These are phyloP conservation scores for Aspergillus nanangensis DNA, from an alignment of 495 filamentous ascomycete genomes.

Conservation along the genomic window DNA sequence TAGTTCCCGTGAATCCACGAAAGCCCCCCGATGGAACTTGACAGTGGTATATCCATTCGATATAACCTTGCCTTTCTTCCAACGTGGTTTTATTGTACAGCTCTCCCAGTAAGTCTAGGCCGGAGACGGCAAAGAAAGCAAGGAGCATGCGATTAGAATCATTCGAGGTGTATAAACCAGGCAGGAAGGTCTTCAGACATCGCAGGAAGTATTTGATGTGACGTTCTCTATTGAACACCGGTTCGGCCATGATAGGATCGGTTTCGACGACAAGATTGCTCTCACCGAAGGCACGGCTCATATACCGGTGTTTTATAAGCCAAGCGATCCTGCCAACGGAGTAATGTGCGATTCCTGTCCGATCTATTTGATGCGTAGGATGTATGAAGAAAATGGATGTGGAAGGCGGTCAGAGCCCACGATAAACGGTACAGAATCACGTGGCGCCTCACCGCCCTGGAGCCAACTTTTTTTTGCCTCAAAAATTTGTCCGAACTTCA, in stretches of 20 bases:
- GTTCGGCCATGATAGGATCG: conserved; percentile 32
- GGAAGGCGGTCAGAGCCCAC: too few relatives aligned
- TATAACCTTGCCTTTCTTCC: conserved; percentile 55
- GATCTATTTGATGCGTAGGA: too few relatives aligned
- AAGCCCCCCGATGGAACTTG: conserved; percentile 77
- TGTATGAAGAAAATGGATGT: too few relatives aligned
- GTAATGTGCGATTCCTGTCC: too few relatives aligned
- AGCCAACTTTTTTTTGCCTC: too few relatives aligned
- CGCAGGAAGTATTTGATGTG: conserved; percentile 93
- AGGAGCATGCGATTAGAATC: conserved; percentile 88
- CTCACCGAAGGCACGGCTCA: too few relatives aligned
- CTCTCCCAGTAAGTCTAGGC: conserved; percentile 71
- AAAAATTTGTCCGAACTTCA: too few relatives aligned
- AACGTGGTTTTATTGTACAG: conserved; percentile 52
- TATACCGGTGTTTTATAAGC: too few relatives aligned
- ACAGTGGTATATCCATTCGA: conserved; percentile 70
- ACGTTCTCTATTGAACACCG: conserved; percentile 58
- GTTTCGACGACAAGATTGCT: too few relatives aligned
- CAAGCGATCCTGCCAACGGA: too few relatives aligned
- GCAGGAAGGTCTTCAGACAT: conserved; percentile 78
- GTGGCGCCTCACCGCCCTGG: too few relatives aligned
- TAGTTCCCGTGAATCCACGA: conserved; percentile 68
- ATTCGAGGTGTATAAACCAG: conserved; percentile 73
- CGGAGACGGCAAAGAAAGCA: conserved; percentile 80
- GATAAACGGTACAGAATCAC: too few relatives aligned